A percentile compares a stretch with the other conserved stretches of the same genome.
Evolutionary conservation across 768 basidiomycete species (phyloP).

Genomic region (Xerocomellus amylosporus): DNA sequence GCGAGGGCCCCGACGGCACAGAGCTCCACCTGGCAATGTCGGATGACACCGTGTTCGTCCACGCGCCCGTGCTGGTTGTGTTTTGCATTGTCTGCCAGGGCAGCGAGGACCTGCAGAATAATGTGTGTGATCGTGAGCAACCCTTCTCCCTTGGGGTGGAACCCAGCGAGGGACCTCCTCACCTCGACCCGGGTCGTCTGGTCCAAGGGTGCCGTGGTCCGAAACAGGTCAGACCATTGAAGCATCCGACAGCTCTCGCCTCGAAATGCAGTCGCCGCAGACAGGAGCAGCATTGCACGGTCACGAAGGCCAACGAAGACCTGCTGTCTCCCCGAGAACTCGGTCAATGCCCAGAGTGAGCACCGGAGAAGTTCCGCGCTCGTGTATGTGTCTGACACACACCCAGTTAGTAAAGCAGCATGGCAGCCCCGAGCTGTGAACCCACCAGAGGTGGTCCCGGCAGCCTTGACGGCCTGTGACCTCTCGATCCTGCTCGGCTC

Average conservation of each 20-base stretch:
- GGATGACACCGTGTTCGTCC: constrained; percentile 33
- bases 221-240: constrained; percentile 2
- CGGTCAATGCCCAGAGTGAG: constrained; percentile 1
- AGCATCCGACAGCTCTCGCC: constrained; percentile 2
- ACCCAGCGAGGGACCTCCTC: not conserved
- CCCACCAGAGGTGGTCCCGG: not conserved
- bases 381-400: not conserved
- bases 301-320: not conserved
- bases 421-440: not conserved
- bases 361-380: not conserved
- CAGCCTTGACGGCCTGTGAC: not conserved
- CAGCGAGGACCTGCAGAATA: constrained; percentile 24
- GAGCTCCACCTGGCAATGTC: constrained; percentile 28
- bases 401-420: not conserved
- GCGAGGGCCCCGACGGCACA: constrained; percentile 31
- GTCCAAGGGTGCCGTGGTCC: not conserved
- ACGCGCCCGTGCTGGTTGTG: constrained; percentile 30
- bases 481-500: not conserved
- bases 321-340: not conserved
- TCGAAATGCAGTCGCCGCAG: not conserved
- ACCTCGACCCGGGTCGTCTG: not conserved
- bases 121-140: too few species aligned
- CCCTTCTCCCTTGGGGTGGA: too few species aligned
- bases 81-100: constrained; percentile 32
- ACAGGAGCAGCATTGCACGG: constrained; percentile 1